These are phyloP conservation scores for Trichomonas vaginalis DNA, from an alignment of 208 protist genomes.

Conservation along the genomic window DNA sequence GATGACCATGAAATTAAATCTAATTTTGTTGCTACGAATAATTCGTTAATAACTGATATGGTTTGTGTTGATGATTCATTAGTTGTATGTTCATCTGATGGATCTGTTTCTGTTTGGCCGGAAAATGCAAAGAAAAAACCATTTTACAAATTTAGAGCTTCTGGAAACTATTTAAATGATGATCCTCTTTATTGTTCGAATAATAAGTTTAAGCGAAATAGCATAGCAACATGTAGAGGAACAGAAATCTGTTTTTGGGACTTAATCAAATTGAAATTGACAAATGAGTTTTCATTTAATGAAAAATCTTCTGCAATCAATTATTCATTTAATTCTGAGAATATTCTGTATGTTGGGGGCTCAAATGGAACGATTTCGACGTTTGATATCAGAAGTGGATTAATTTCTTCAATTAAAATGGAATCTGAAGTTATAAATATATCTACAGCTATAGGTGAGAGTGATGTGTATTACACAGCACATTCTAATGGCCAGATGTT, in stretches of 20 bases:
- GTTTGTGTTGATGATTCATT: not conserved
- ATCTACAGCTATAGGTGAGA: not conserved
- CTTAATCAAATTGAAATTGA: not conserved
- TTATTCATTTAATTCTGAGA: too few relatives aligned
- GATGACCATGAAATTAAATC: not conserved
- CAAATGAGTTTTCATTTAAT: not conserved
- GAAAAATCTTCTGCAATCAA: too few relatives aligned
- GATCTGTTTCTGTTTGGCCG: not conserved
- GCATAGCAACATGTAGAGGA: not conserved
- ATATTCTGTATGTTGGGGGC: too few relatives aligned
- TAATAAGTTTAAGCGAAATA: not conserved
- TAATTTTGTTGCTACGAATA: not conserved
- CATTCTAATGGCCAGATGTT: not conserved
- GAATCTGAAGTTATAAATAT: not conserved
- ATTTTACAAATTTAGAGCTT: not conserved
- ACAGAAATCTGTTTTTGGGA: not conserved
- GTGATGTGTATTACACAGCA: not conserved
- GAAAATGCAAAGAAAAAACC: not conserved
- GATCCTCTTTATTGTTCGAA: not conserved
- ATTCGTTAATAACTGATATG: not conserved
- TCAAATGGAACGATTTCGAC: not conserved
- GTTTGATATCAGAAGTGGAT: not conserved
- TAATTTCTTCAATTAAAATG: not conserved
- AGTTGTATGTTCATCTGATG: not conserved
- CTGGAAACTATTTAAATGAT: not conserved